Conservation (phyloP, 2,329 filamentous ascomycete species). For the Ascosphaera apis region DNA sequence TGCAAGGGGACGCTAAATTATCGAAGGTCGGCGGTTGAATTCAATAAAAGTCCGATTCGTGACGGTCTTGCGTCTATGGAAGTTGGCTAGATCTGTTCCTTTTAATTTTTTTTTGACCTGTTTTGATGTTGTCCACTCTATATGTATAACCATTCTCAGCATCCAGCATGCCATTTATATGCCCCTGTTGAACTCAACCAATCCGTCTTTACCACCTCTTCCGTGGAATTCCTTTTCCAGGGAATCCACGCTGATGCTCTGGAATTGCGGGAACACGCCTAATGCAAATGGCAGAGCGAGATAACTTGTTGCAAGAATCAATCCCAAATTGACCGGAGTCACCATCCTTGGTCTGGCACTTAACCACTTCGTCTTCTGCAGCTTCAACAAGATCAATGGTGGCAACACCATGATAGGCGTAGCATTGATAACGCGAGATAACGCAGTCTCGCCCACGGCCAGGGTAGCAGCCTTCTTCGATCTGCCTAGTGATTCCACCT, state of each 20-base stretch:
- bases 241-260: slow-evolving; percentile 50
- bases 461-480: slow-evolving; percentile 69
- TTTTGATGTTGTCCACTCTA: too few relatives aligned
- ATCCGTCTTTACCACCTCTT: slow-evolving; percentile 50
- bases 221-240: slow-evolving; percentile 76
- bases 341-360: slow-evolving; percentile 53
- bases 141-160: background rate
- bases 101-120: too few relatives aligned
- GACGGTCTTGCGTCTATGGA: too few relatives aligned
- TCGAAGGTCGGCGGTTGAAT: too few relatives aligned
- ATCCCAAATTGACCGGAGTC: slow-evolving; percentile 59
- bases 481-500: slow-evolving; percentile 55
- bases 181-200: slow-evolving; percentile 93
- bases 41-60: too few relatives aligned
- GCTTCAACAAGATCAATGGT: slow-evolving; percentile 57
- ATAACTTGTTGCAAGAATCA: slow-evolving; percentile 71
- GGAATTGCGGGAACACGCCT: slow-evolving; percentile 77
- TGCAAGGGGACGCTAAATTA: too few relatives aligned
- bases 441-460: slow-evolving; percentile 78
- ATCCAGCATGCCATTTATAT: slow-evolving; percentile 31
- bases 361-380: slow-evolving; percentile 71
- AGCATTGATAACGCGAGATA: slow-evolving; percentile 77
- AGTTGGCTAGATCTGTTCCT: too few relatives aligned
- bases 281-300: slow-evolving; percentile 76
- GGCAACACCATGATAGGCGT: slow-evolving; percentile 96